A percentile compares a stretch with the other conserved stretches of the same genome.
These are phyloP conservation scores for Flammula alnicola DNA, from an alignment of 1,284 basidiomycete genomes.

Conservation along the genomic window DNA sequence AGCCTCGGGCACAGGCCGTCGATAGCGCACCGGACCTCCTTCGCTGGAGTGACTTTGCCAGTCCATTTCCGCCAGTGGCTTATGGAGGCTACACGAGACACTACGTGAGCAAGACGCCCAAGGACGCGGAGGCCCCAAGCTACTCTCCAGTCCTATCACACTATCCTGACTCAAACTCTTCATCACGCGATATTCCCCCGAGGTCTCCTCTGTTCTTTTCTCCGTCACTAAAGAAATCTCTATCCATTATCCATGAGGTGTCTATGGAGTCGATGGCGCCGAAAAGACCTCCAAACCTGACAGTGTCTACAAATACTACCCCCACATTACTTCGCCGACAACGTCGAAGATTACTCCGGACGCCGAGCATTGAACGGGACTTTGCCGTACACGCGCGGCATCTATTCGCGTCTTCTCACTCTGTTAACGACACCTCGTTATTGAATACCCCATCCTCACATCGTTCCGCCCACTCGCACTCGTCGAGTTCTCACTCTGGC, in stretches of 20 bases:
- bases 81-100: slow-evolving; percentile 43
- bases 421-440: slow-evolving; percentile 12
- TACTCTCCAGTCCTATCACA: slow-evolving; percentile 27
- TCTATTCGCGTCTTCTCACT: slow-evolving; percentile 16
- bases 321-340: slow-evolving; percentile 28
- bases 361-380: slow-evolving; percentile 38
- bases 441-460: slow-evolving; percentile 5
- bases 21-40: slow-evolving; percentile 38
- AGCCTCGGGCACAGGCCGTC: slow-evolving; percentile 14
- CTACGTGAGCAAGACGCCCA: slow-evolving; percentile 29
- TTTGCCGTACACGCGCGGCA: slow-evolving; percentile 27
- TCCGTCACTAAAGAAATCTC: slow-evolving; percentile 8
- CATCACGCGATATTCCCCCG: slow-evolving; percentile 17
- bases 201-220: slow-evolving; percentile 23
- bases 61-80: slow-evolving; percentile 41
- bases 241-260: slow-evolving; percentile 28
- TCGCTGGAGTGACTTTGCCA: slow-evolving; percentile 38
- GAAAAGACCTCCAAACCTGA: slow-evolving; percentile 12
- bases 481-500: slow-evolving; percentile 14
- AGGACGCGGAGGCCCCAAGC: slow-evolving; percentile 10
- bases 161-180: slow-evolving; percentile 23
- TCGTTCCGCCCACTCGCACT: slow-evolving; percentile 10
- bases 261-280: slow-evolving; percentile 26
- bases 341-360: slow-evolving; percentile 31
- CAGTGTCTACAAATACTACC: slow-evolving; percentile 11